phyloP scores from a whole-genome alignment of 192 early-diverging fungal species.

The Coemansia sp. region DNA sequence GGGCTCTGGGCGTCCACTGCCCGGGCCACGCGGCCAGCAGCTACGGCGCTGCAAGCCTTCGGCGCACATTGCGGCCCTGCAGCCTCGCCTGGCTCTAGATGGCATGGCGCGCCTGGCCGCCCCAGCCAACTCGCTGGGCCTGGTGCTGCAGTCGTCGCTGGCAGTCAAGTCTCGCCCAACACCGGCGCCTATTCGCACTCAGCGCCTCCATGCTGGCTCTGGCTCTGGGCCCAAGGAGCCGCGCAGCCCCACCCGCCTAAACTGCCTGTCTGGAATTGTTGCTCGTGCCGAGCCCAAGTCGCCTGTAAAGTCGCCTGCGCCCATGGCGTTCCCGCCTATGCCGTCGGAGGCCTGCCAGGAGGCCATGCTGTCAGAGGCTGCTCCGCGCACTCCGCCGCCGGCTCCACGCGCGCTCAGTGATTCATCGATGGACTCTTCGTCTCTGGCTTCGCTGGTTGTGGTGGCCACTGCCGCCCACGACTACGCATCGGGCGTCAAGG shows the following conservation, averaged over 20 bases:
- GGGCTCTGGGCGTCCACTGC: constrained; percentile 10
- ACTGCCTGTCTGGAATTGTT: constrained; percentile 40
- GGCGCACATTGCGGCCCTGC: constrained; percentile 25
- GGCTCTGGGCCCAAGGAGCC: constrained; percentile 33
- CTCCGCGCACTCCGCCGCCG: constrained; percentile 1
- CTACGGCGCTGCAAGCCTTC: constrained; percentile 43
- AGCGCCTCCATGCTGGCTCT: constrained; percentile 48
- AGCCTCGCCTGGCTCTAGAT: constrained; percentile 22
- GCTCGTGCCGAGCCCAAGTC: neutral
- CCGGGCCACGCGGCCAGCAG: constrained; percentile 18
- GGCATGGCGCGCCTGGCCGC: constrained; percentile 26
- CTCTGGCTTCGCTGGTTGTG: constrained; percentile 37
- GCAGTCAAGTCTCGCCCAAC: constrained; percentile 23
- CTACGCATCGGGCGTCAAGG: constrained; percentile 50
- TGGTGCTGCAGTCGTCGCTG: constrained; percentile 39
- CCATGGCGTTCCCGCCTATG: constrained; percentile 52
- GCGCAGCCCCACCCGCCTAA: constrained; percentile 34
- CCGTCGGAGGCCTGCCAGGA: constrained; percentile 53
- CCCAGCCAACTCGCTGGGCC: constrained; percentile 50
- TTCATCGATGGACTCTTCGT: constrained; percentile 1
- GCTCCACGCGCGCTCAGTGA: constrained; percentile 12
- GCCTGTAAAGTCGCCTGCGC: constrained; percentile 13
- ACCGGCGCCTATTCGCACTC: constrained; percentile 38
- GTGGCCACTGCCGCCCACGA: constrained; percentile 52
- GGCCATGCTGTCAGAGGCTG: constrained; percentile 44